Evolutionary conservation across 306 rosid species (phyloP).

Genomic region (Inga oerstediana): DNA sequence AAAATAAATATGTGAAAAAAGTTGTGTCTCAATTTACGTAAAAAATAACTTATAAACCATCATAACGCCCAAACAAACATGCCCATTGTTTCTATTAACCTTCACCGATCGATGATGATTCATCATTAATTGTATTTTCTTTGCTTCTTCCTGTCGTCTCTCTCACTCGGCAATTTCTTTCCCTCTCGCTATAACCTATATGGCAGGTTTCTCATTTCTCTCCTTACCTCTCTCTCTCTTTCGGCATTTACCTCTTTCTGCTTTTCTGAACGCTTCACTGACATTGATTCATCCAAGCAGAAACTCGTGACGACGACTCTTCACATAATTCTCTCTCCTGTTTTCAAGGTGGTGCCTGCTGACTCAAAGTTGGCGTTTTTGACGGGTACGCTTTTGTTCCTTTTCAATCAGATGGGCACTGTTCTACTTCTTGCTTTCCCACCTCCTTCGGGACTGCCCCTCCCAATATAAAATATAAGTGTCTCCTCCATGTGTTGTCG

Average conservation of each 20-base stretch:
- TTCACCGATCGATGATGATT: neutral
- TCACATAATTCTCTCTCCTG: neutral
- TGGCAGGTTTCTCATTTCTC: conserved; percentile 46
- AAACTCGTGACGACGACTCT: conserved; percentile 29
- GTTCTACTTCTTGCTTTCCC: neutral
- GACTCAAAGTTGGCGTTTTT: neutral
- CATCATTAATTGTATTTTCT: neutral
- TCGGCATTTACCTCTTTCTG: conserved; percentile 11
- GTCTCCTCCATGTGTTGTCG: no score
- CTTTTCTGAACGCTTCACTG: conserved; percentile 24
- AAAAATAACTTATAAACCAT: no score
- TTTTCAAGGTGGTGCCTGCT: neutral
- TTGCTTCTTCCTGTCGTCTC: neutral
- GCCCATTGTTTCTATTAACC: neutral
- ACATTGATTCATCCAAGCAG: conserved; percentile 14
- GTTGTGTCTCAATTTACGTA: no score
- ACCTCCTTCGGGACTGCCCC: no score
- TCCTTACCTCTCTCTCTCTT: neutral
- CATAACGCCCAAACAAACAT: no score
- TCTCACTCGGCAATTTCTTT: neutral
- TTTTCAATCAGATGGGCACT: neutral
- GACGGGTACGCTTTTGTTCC: neutral
- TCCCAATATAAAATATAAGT: no score
- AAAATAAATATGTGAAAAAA: no score
- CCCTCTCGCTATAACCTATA: conserved; percentile 44